Evolutionary conservation across 1,139 yeast species (phyloP), one percentile per base, ranked within the genome.

Genomic region (Sugiyamaella sp.): DNA sequence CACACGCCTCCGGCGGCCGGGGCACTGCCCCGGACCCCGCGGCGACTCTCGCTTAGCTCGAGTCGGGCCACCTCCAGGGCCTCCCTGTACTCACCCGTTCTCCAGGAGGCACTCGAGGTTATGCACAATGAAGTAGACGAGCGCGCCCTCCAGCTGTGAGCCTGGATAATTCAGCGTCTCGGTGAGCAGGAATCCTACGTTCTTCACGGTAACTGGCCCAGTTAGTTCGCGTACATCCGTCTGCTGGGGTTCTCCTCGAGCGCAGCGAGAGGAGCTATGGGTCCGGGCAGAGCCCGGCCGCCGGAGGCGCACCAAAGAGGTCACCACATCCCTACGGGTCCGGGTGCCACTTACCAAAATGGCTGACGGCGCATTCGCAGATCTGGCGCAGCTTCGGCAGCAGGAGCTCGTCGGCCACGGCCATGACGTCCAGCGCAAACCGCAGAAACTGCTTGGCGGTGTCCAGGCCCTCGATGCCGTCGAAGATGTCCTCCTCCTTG

Each of bases 41-140:
- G n/a, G n/a, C n/a, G n/a, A n/a, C n/a, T n/a, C n/a, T n/a, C n/a
- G n/a, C n/a, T n/a, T n/a, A n/a, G n/a, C n/a, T n/a, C n/a, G n/a
- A n/a, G n/a, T n/a, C n/a, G n/a, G n/a, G n/a, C n/a, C n/a, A n/a
- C n/a, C n/a, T n/a, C n/a, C n/a, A n/a, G n/a, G n/a, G n/a, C n/a
- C 48, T 3, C 21, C 9, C 35, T 33, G 14, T 27, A 54, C 61
- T 35, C 43, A 63, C 57, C 67, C 66, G 60, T 86, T 88, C 56
- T 82, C 79, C 45, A 89, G 71, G 21, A 88, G 66, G 3, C 81
- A 67, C 39, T 85, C 90, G 57, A 88, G 69, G 64, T 89, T 89
- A 60, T 80, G 78, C 60, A 80, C 82, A 14, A 89, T 75, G 60
- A 80, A 87, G 83, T 89, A 84, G 39, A 85, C 72, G 63, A 96